Conservation (phyloP, 768 basidiomycete genomes). For the Amanita polypyramis region DNA sequence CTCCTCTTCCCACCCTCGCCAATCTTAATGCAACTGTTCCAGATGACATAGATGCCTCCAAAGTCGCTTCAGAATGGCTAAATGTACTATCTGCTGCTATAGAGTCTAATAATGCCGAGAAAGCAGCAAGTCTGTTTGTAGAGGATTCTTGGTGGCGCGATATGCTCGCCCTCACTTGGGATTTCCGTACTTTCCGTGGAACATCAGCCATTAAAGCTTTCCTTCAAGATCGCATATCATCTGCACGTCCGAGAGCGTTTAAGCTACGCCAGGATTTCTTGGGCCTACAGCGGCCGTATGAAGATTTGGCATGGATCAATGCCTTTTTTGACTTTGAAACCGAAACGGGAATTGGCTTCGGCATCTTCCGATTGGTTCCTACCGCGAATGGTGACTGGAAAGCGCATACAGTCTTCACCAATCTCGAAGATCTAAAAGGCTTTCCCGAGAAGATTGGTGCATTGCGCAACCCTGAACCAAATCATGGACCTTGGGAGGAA, state of each 20-base stretch:
- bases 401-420: conserved; percentile 43
- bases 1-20: conserved; percentile 15
- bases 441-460: conserved; percentile 32
- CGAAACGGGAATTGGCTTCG: conserved; percentile 30
- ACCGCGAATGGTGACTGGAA: conserved; percentile 34
- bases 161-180: conserved; percentile 38
- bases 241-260: conserved; percentile 13
- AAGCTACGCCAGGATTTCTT: conserved; percentile 16
- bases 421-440: conserved; percentile 35
- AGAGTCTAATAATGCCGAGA: conserved; percentile 12
- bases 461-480: conserved; percentile 25
- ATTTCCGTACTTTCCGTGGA: conserved; percentile 34
- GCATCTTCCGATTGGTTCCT: conserved; percentile 42
- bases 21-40: conserved; percentile 11
- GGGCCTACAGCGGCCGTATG: conserved; percentile 20
- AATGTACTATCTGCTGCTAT: conserved; percentile 11
- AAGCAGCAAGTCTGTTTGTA: conserved; percentile 17
- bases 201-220: conserved; percentile 21
- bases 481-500: conserved; percentile 41
- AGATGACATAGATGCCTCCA: conserved; percentile 9
- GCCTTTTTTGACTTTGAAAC: conserved; percentile 39
- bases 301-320: conserved; percentile 36
- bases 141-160: conserved; percentile 37
- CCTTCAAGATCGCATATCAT: conserved; percentile 24
- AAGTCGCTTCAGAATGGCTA: conserved; percentile 15